Base-by-base conservation (phyloP, 2,329 filamentous ascomycete species). In the Saccharata proteae region DNA sequence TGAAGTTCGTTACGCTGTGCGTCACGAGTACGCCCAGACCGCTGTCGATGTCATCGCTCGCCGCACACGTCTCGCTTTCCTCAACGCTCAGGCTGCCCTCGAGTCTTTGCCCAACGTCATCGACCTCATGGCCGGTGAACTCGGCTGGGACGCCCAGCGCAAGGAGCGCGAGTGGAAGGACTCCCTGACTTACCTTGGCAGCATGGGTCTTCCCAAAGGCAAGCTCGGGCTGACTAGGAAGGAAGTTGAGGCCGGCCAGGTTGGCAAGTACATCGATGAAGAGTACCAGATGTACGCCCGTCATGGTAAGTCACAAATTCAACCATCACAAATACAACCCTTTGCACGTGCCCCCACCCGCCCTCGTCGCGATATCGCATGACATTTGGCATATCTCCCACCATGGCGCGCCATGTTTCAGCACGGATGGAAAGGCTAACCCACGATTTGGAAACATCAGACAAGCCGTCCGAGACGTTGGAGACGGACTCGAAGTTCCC, bases 21-120 rank as follows among this genome's bases (percentile, higher is more conserved):
- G 77, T 30, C 78, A 93, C 55, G 88, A 94, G 60, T 92, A 92
- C 49, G 88, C 88, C 3, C 82, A 93, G 56, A 92, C 83, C 3
- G 83, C 84, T 2, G 78, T 86, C 11, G 86, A 94, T 51, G 80
- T 94, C 9, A 65, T 94, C 27, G 86, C 85, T 3, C 72, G 88
- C 37, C 70, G 86, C 39, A 94, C 81, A 23, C 69, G 88, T 35
- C 61, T 94, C 34, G 81, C 85, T 6, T 96, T 94, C 62, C 61
- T 94, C 43, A 93, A 93, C 51, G 85, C 85, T 4, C 83, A 93
- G 55, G 86, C 86, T 8, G 79, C 85, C 1, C 71, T 93, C 7
- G 84, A 93, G 58, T 78, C 84, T 2, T 67, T 93, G 26, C 86
- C 88, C 4, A 69, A 62, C 36, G 74, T 94, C 36, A 90, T 94